phyloP scores from a whole-genome alignment of 148 eudicot species.

The Rhododendron ovatum region DNA sequence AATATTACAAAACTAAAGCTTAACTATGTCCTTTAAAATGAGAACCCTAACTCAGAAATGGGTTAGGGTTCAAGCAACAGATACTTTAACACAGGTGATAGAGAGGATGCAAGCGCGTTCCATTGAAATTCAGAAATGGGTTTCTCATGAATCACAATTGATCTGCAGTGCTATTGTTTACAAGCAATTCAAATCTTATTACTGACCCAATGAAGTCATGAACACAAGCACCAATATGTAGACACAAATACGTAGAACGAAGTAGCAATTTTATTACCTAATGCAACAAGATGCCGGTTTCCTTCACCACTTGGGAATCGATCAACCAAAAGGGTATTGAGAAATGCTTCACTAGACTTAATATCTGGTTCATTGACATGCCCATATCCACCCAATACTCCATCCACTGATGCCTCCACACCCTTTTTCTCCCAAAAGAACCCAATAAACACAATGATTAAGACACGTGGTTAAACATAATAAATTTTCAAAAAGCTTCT shows the following conservation, averaged over 20 bases:
- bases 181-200: neutral
- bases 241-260: neutral
- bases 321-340: slow-evolving; percentile 47
- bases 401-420: slow-evolving; percentile 91
- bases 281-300: slow-evolving; percentile 60
- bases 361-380: slow-evolving; percentile 69
- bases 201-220: no score
- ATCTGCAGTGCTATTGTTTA: neutral
- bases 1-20: neutral
- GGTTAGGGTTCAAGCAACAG: neutral
- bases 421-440: slow-evolving; percentile 30
- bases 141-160: neutral
- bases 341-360: slow-evolving; percentile 68
- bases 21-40: neutral
- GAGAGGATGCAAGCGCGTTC: neutral
- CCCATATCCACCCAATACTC: slow-evolving; percentile 90
- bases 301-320: slow-evolving; percentile 31
- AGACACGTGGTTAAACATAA: no score
- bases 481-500: no score
- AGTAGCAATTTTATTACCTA: slow-evolving; percentile 40
- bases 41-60: neutral
- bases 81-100: neutral
- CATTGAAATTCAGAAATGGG: neutral
- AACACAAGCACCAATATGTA: neutral
- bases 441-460: no score